These are phyloP conservation scores for Casuarina glauca DNA, from an alignment of 306 rosid species.

Conservation along the genomic window DNA sequence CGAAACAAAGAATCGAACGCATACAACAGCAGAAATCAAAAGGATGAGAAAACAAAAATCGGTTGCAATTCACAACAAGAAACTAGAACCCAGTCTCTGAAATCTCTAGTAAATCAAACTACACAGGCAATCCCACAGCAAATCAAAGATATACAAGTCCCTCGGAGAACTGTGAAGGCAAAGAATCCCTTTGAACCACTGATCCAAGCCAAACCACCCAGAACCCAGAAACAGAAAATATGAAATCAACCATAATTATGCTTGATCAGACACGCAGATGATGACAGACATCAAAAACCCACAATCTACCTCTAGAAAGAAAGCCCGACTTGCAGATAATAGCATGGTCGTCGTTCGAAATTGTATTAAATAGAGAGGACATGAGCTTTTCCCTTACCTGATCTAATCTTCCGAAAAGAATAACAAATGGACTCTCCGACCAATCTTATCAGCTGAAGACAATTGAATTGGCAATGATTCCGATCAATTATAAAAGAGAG, in stretches of 20 bases:
- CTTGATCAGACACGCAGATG: slow-evolving; percentile 27
- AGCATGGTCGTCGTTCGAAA: slow-evolving; percentile 24
- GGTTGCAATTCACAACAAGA: slow-evolving; percentile 10
- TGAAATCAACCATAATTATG: slow-evolving; percentile 21
- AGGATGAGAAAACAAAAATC: slow-evolving; percentile 7
- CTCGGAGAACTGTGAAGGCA: slow-evolving; percentile 5
- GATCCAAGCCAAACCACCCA: slow-evolving; percentile 27
- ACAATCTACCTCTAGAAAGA: slow-evolving; percentile 20
- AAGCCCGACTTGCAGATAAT: slow-evolving; percentile 21
- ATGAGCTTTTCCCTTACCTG: slow-evolving; percentile 36
- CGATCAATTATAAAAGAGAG: slow-evolving; percentile 32
- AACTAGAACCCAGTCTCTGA: slow-evolving; percentile 15
- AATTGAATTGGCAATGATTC: slow-evolving; percentile 48
- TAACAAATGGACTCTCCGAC: slow-evolving; percentile 37
- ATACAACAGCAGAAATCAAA: slow-evolving; percentile 17
- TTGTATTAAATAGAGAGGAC: background rate
- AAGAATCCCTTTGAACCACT: background rate
- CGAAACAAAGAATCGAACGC: slow-evolving; percentile 11
- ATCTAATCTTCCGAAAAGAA: slow-evolving; percentile 27
- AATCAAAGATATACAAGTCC: slow-evolving; percentile 23
- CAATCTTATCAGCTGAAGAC: slow-evolving; percentile 59
- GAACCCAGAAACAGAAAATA: slow-evolving; percentile 28
- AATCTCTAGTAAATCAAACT: slow-evolving; percentile 10
- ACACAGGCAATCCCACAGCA: slow-evolving; percentile 13
- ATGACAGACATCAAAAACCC: slow-evolving; percentile 10